Conservation (phyloP, 768 basidiomycete species). For the Coprinopsis cinerea region DNA sequence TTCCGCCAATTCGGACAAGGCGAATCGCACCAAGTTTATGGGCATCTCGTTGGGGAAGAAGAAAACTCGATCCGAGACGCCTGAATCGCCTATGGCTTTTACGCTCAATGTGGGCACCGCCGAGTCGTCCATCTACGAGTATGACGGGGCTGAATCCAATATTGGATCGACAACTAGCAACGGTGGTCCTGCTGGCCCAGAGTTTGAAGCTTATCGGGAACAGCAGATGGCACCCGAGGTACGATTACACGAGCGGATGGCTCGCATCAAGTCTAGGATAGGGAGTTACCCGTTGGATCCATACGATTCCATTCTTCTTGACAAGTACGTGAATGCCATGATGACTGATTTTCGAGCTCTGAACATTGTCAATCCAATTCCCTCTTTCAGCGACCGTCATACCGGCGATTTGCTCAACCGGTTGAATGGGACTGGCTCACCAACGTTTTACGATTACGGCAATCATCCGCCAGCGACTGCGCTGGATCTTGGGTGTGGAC, state of each 20-base stretch:
- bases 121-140: slow-evolving; percentile 2
- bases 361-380: slow-evolving; percentile 4
- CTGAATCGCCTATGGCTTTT: slow-evolving; percentile 10
- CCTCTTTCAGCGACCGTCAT: slow-evolving; percentile 47
- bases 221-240: slow-evolving; percentile 4
- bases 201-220: slow-evolving; percentile 7
- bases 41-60: slow-evolving; percentile 19
- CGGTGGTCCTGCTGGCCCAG: slow-evolving; percentile 9
- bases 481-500: slow-evolving; percentile 71
- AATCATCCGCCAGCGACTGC: slow-evolving; percentile 43
- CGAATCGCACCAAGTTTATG: slow-evolving; percentile 18
- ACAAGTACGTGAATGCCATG: slow-evolving; percentile 48
- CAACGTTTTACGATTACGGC: slow-evolving; percentile 51
- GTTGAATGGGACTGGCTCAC: slow-evolving; percentile 46
- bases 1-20: background rate
- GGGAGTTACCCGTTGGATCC: slow-evolving; percentile 29
- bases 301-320: slow-evolving; percentile 46
- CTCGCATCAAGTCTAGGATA: slow-evolving; percentile 17
- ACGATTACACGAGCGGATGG: slow-evolving; percentile 13
- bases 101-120: slow-evolving; percentile 1
- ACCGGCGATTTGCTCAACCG: slow-evolving; percentile 47
- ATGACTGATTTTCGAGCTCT: background rate
- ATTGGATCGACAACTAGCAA: slow-evolving; percentile 10
- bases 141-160: background rate
- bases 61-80: slow-evolving; percentile 11